Conservation (phyloP, 768 basidiomycete genomes). For the Lactarius quietus region DNA sequence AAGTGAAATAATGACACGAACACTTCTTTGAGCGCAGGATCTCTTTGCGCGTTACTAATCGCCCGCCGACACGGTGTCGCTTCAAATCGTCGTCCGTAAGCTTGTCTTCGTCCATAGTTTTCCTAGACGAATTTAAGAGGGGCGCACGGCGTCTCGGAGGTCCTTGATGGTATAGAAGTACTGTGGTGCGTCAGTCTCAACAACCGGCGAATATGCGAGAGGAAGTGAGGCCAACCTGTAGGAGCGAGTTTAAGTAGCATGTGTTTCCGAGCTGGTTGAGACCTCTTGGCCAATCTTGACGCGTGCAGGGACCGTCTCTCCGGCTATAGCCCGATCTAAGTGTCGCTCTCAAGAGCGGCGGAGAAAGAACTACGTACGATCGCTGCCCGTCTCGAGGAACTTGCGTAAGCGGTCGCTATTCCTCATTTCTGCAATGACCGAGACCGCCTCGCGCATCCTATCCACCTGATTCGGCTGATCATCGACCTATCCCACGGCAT, state of each 20-base stretch:
- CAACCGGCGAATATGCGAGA: background rate
- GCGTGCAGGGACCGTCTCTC: slow-evolving; percentile 53
- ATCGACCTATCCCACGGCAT: slow-evolving; percentile 48
- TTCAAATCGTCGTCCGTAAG: slow-evolving; percentile 77
- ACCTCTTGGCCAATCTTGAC: slow-evolving; percentile 74
- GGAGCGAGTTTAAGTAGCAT: slow-evolving; percentile 78
- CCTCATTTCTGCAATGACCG: slow-evolving; percentile 68
- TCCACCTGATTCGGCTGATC: slow-evolving; percentile 66
- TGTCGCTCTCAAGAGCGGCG: background rate
- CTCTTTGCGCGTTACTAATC: slow-evolving; percentile 76
- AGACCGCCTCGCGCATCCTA: slow-evolving; percentile 68
- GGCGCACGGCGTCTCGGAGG: slow-evolving; percentile 65
- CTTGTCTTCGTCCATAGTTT: slow-evolving; percentile 61
- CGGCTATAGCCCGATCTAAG: slow-evolving; percentile 43
- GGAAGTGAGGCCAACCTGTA: slow-evolving; percentile 56
- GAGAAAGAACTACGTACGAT: slow-evolving; percentile 54
- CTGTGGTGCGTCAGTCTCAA: slow-evolving; percentile 36
- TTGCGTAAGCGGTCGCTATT: slow-evolving; percentile 68
- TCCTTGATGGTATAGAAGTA: slow-evolving; percentile 97
- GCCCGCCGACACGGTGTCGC: slow-evolving; percentile 82
- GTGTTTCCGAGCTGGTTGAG: slow-evolving; percentile 88
- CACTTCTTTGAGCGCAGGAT: slow-evolving; percentile 83
- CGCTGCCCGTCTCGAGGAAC: slow-evolving; percentile 61
- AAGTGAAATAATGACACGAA: slow-evolving; percentile 33
- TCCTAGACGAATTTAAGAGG: slow-evolving; percentile 52